A percentile compares a stretch with the other conserved stretches of the same genome.
phyloP scores from a whole-genome alignment of 2,329 filamentous ascomycete genomes.

The Alternaria consortialis region DNA sequence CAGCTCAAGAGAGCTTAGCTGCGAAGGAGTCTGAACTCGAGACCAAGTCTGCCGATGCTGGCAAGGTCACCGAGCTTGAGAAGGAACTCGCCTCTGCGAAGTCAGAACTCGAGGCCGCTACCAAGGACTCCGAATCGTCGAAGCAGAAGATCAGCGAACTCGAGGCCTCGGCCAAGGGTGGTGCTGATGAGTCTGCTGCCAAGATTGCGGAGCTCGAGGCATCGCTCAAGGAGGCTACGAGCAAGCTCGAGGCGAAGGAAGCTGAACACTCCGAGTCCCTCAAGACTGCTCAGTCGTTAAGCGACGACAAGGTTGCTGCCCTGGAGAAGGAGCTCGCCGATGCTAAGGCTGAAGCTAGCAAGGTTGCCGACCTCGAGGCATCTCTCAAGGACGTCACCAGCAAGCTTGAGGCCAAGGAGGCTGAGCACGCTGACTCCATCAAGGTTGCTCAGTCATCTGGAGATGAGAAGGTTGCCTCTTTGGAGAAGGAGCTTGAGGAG shows the following conservation, averaged over 20 bases:
- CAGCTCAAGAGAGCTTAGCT: conserved; percentile 31
- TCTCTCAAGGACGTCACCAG: conserved; percentile 27
- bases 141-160: conserved; percentile 33
- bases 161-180: conserved; percentile 27
- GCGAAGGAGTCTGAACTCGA: conserved; percentile 36
- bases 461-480: conserved; percentile 35
- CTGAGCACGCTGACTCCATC: conserved; percentile 35
- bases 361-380: conserved; percentile 38
- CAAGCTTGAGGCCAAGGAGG: conserved; percentile 34
- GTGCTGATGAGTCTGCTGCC: conserved; percentile 20
- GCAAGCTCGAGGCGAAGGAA: conserved; percentile 26
- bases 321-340: conserved; percentile 32
- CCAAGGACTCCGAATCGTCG: conserved; percentile 25
- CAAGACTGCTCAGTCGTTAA: conserved; percentile 25
- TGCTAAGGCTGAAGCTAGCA: conserved; percentile 33
- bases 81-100: conserved; percentile 24
- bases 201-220: conserved; percentile 33
- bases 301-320: conserved; percentile 16
- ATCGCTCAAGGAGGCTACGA: conserved; percentile 26
- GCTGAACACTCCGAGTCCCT: conserved; percentile 24
- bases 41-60: conserved; percentile 25
- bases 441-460: conserved; percentile 31
- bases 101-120: conserved; percentile 24
- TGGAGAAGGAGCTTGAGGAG: conserved; percentile 37
- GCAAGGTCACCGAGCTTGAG: conserved; percentile 33